These are phyloP conservation scores for Auricularia sp. DNA, from an alignment of 768 basidiomycete genomes.

Conservation along the genomic window DNA sequence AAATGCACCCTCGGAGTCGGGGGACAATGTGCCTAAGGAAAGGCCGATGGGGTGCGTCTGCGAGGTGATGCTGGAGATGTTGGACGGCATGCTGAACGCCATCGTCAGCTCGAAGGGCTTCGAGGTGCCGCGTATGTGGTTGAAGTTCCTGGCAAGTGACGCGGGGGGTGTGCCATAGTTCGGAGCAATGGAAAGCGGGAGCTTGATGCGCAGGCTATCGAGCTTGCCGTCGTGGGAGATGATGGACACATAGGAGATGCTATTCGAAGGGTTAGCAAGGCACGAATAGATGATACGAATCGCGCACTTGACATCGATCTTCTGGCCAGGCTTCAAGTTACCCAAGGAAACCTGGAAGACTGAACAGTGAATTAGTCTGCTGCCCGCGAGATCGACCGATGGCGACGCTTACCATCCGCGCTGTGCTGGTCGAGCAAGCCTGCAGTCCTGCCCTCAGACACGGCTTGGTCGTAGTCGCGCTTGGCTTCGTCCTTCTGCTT, in stretches of 20 bases:
- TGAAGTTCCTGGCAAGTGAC: not conserved
- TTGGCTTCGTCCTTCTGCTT: conserved; percentile 40
- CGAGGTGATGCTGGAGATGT: conserved; percentile 12
- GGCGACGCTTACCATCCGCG: not conserved
- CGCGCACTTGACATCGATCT: not conserved
- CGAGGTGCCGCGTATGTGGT: not conserved
- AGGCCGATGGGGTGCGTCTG: conserved; percentile 11
- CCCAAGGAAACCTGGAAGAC: not conserved
- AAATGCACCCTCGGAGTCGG: conserved; percentile 26
- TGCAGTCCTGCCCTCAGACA: conserved; percentile 30
- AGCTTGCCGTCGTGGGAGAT: conserved; percentile 6
- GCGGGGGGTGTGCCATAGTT: conserved; percentile 8
- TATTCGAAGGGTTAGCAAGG: not conserved
- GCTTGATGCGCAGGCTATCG: conserved; percentile 7
- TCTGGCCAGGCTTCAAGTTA: not conserved
- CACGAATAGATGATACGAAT: not conserved
- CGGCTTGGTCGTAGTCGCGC: conserved; percentile 31
- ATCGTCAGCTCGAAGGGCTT: conserved; percentile 9
- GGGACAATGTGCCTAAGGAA: conserved; percentile 24
- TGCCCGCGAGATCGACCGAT: not conserved
- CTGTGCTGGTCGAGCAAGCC: conserved; percentile 34
- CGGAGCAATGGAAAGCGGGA: conserved; percentile 11
- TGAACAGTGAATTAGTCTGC: not conserved
- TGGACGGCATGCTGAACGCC: conserved; percentile 8
- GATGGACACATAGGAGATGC: not conserved